phyloP scores from a whole-genome alignment of 2,329 filamentous ascomycete species.

The Aspergillus sp. region DNA sequence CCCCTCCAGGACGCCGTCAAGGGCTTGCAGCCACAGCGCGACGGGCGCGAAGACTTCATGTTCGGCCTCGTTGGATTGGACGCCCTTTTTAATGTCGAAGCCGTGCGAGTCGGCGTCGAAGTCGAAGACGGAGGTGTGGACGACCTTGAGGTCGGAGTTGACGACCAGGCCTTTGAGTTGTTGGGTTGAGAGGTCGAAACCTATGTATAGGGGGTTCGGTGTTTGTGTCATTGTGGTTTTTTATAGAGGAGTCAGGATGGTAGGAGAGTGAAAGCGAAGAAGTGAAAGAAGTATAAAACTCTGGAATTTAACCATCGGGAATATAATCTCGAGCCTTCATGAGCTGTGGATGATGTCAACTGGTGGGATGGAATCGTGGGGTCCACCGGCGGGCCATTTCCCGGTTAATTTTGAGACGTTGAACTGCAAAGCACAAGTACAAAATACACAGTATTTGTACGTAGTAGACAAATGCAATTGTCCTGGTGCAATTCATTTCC shows the following conservation, averaged over 20 bases:
- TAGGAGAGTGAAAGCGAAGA: not conserved
- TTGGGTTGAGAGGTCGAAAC: slow-evolving; percentile 93
- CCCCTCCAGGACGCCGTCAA: slow-evolving; percentile 73
- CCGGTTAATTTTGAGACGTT: slow-evolving; percentile 10
- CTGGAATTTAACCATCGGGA: too few relatives aligned
- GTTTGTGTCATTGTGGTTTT: slow-evolving; percentile 23
- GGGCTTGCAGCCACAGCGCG: slow-evolving; percentile 85
- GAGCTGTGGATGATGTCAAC: slow-evolving; percentile 3
- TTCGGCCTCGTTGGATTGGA: slow-evolving; percentile 70
- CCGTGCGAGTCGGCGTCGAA: slow-evolving; percentile 72
- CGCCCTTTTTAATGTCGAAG: slow-evolving; percentile 81
- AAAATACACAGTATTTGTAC: too few relatives aligned
- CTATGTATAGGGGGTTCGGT: slow-evolving; percentile 62
- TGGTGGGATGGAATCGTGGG: not conserved
- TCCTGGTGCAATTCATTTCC: too few relatives aligned
- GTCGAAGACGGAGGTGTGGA: slow-evolving; percentile 82
- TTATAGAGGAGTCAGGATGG: too few relatives aligned
- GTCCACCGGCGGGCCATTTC: slow-evolving; percentile 14
- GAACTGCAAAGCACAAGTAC: too few relatives aligned
- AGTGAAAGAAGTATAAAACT: not conserved
- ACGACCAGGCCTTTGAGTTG: slow-evolving; percentile 92
- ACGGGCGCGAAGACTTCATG: slow-evolving; percentile 90
- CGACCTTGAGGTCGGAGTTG: slow-evolving; percentile 68
- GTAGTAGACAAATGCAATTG: too few relatives aligned
- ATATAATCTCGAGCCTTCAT: not conserved